A percentile compares a stretch with the other conserved stretches of the same genome.
Conservation (phyloP, 192 early-diverging fungal species). For the Chytriomyces hyalinus region DNA sequence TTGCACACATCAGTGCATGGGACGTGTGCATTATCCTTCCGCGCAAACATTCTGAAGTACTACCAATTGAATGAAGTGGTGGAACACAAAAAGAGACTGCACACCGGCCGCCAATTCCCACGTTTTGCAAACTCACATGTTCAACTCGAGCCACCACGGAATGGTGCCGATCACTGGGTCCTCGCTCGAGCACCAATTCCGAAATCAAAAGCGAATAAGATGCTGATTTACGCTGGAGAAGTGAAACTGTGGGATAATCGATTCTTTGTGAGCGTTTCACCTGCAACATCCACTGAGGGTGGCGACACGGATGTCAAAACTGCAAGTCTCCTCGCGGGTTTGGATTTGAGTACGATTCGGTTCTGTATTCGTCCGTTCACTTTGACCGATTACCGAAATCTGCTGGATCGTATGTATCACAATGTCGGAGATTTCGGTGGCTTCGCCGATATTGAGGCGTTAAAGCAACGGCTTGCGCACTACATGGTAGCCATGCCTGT, state of each 20-base stretch:
- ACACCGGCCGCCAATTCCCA: no score
- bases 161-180: not conserved
- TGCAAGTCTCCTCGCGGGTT: not conserved
- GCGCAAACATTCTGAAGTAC: conserved; percentile 10
- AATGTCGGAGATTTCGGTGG: conserved; percentile 10
- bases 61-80: not conserved
- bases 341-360: conserved; percentile 2
- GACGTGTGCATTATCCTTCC: not conserved
- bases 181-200: conserved; percentile 17
- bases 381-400: conserved; percentile 9
- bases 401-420: conserved; percentile 30
- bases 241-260: conserved; percentile 31
- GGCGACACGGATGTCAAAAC: not conserved
- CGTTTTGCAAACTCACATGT: no score
- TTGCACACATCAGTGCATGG: not conserved
- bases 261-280: conserved; percentile 21
- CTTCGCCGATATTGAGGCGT: not conserved
- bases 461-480: conserved; percentile 9
- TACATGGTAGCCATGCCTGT: conserved; percentile 26
- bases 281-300: not conserved
- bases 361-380: conserved; percentile 19
- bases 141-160: no score
- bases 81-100: not conserved
- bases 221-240: conserved; percentile 9
- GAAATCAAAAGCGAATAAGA: not conserved